phyloP scores from a whole-genome alignment of 208 protist genomes.

The Leishmania lainsoni region DNA sequence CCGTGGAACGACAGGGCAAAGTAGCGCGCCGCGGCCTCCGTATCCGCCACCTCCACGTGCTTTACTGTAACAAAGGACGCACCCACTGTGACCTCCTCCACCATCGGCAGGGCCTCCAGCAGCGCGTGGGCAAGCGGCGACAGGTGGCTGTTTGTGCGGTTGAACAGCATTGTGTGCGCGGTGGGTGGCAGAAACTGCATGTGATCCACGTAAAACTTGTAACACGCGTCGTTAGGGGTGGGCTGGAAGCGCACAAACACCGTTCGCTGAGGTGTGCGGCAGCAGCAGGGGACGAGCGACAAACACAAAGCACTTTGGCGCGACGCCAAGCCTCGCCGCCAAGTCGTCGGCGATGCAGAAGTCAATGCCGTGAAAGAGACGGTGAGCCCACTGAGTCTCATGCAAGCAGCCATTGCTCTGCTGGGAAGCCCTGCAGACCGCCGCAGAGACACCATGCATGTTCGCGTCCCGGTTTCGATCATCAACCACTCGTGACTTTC shows the following conservation, averaged over 20 bases:
- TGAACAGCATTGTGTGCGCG: conserved; percentile 71
- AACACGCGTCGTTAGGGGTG: conserved; percentile 85
- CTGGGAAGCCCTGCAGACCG: neutral
- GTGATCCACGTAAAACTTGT: conserved; percentile 83
- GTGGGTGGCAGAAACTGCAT: conserved; percentile 54
- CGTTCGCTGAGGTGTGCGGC: conserved; percentile 1
- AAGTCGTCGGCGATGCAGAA: neutral
- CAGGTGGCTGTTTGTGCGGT: conserved; percentile 77
- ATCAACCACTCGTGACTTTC: neutral
- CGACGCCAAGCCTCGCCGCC: conserved; percentile 5
- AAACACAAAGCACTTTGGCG: neutral
- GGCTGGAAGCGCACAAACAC: conserved; percentile 83
- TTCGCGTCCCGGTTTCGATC: neutral
- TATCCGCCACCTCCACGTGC: conserved; percentile 62
- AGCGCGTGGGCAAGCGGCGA: conserved; percentile 76
- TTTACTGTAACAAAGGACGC: conserved; percentile 78
- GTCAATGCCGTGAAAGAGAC: neutral
- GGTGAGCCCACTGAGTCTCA: neutral
- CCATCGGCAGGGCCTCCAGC: conserved; percentile 77
- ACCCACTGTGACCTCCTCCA: conserved; percentile 89
- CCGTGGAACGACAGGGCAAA: conserved; percentile 68
- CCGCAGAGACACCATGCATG: neutral
- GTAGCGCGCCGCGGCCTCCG: conserved; percentile 60
- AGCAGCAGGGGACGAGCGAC: neutral
- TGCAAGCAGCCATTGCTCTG: neutral